These are phyloP conservation scores for Colletotrichum sp. DNA, from an alignment of 2,329 filamentous ascomycete genomes.

Conservation along the genomic window DNA sequence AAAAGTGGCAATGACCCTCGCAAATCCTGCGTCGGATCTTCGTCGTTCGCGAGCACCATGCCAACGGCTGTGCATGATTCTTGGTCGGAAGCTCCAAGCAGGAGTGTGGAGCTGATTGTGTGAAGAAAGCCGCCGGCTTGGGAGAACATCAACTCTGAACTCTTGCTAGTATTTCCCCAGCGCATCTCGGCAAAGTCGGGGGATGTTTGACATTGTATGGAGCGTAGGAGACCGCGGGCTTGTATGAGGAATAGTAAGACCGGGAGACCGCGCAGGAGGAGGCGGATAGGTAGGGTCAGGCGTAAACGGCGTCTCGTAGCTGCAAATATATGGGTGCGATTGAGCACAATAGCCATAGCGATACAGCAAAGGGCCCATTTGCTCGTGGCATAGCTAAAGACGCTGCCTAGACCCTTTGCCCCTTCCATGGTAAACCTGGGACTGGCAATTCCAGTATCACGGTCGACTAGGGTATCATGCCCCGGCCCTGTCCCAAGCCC, in stretches of 20 bases:
- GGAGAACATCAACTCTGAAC: constrained; percentile 72
- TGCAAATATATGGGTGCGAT: constrained; percentile 92
- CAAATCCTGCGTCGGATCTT: constrained; percentile 58
- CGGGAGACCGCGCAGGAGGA: constrained; percentile 73
- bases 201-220: constrained; percentile 91
- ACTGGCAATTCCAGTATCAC: constrained; percentile 33
- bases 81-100: constrained; percentile 77
- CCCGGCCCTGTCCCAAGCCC: constrained; percentile 20
- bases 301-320: constrained; percentile 83
- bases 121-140: constrained; percentile 75
- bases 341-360: constrained; percentile 83
- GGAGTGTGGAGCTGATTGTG: constrained; percentile 70
- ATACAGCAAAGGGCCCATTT: constrained; percentile 92
- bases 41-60: constrained; percentile 68
- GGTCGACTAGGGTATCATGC: constrained; percentile 43
- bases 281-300: constrained; percentile 74
- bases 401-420: constrained; percentile 76
- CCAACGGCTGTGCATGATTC: constrained; percentile 76
- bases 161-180: constrained; percentile 71
- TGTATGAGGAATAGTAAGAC: constrained; percentile 75
- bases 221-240: constrained; percentile 74
- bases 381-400: constrained; percentile 90
- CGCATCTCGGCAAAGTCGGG: constrained; percentile 72
- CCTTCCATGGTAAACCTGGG: constrained; percentile 63
- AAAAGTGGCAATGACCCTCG: constrained; percentile 78